phyloP scores from a whole-genome alignment of 2,329 filamentous ascomycete genomes.

The Exophiala oligosperma region DNA sequence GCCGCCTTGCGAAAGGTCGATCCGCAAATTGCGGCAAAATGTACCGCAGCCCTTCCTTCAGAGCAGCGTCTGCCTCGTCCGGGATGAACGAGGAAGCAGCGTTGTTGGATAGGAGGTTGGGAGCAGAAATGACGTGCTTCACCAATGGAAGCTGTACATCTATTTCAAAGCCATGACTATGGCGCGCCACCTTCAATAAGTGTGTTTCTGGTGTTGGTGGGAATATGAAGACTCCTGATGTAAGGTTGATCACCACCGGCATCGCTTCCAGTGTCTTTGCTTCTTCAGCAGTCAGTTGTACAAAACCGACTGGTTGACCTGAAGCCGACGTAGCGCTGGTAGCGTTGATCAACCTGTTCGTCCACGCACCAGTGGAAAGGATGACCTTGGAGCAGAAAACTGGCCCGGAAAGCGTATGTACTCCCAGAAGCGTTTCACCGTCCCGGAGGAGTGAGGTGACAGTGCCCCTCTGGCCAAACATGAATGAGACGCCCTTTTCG shows the following conservation, averaged over 20 bases:
- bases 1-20: constrained; percentile 60
- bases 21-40: constrained; percentile 63
- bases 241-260: constrained; percentile 59
- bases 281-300: constrained; percentile 71
- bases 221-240: constrained; percentile 54
- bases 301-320: constrained; percentile 77
- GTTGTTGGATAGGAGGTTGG: constrained; percentile 39
- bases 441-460: constrained; percentile 30
- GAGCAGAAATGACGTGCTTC: constrained; percentile 34
- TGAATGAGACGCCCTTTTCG: constrained; percentile 15
- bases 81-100: constrained; percentile 41
- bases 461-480: constrained; percentile 15
- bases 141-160: constrained; percentile 33
- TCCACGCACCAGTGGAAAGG: constrained; percentile 89
- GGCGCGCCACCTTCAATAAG: constrained; percentile 68
- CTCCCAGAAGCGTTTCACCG: constrained; percentile 56
- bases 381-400: constrained; percentile 71
- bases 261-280: constrained; percentile 63
- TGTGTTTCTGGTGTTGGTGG: constrained; percentile 50
- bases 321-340: constrained; percentile 74
- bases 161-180: constrained; percentile 65
- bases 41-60: constrained; percentile 60
- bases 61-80: constrained; percentile 59
- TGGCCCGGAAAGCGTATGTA: constrained; percentile 51
- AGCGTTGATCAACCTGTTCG: constrained; percentile 71